Evolutionary conservation across 2,329 filamentous ascomycete species (phyloP), one percentile per base, ranked within the genome.

Genomic region (Ceratocystis huliohia): DNA sequence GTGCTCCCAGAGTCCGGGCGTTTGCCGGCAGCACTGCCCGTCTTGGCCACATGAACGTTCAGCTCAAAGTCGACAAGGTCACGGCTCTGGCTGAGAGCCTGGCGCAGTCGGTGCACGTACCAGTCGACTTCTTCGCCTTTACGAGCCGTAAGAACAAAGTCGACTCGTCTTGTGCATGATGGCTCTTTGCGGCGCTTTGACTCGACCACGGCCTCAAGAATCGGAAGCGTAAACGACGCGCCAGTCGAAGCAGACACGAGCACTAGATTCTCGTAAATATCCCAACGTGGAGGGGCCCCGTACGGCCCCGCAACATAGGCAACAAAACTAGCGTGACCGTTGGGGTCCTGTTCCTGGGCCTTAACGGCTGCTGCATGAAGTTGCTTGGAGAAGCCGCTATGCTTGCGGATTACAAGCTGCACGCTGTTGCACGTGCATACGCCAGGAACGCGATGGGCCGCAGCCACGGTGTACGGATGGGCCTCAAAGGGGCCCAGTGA

Each of bases 391-490:
- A 86, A 85, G 4, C 83, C 83, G 7, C 72, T 72, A 70, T 85
- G 83, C 5, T 79, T 77, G 6, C 82, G 77, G 20, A 86, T 75
- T 1, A 85, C 79, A 2, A 86, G 77, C 72, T 85, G 82, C 56
- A 86, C 77, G 71, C 81, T 83, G 72, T 84, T 82, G 75, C 82
- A 84, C 53, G 80, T 78, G 68, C 81, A 83, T 1, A 78, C 78
- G 30, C 77, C 80, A 1, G 78, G 76, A 10, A 80, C 72, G 61
- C 76, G 77, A 70, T 81, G 79, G 0, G 82, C 79, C 20, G 78
- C 80, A n/a, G 83, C 82, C 50, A 86, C 82, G 3, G 83, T 86
- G 72, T 84, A 86, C 0, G 83, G 83, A 68, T 86, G 83, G 0
- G 81, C 78, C 70, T 86, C 83, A 4, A 83, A 71, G 0, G 77